Base-by-base conservation (phyloP, 169 alveolate species). In the Toxoplasma gondii region DNA sequence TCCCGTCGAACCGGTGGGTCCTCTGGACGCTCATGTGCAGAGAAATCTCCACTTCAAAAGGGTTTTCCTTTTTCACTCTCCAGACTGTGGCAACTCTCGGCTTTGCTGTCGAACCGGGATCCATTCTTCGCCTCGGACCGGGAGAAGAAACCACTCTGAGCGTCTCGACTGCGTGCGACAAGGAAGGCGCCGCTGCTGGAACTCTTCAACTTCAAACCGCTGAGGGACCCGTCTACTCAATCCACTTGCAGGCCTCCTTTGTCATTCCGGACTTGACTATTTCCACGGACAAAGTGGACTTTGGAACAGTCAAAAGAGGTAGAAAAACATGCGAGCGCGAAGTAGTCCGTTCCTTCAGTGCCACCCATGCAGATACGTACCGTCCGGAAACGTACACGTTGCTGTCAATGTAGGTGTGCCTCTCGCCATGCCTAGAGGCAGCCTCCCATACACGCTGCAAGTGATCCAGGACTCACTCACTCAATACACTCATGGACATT, bases 241-340 rank as follows among this genome's bases (percentile, higher is more conserved):
- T 98, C 84, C 98, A 96, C 88, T 97, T 98, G 88, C 95, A 95
- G 49, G 98, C 99, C 49, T 97, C 97, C 91, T 96, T 98, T 49
- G 98, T 99, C 45, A 97, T 98, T 27, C 99, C 99, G 5, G 98
- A 98, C 88, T 94, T 98, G 64, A 94, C 96, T 24, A 94, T 98
- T 91, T 96, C 98, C 44, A 95, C 98, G 38, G 98, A 98, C 69
- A 91, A 95, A 84, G 93, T 98, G 16, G 99, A 98, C 94, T 98
- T 98, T 96, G 98, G 98, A 36, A 97, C 97, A 92, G 99, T 98
- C 49, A 94, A 70, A 44, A 64, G 93, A 80, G 95, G 95, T 93
- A 45, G 92, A 22, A 10, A 31, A 78, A 12, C 39, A 31, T 69
- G 16, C 4, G n/a, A 69, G 82, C 34, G 38, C 39, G 19, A 69